Conservation (phyloP, 176 grass and related monocot species). For the Eremochloa ophiuroides region DNA sequence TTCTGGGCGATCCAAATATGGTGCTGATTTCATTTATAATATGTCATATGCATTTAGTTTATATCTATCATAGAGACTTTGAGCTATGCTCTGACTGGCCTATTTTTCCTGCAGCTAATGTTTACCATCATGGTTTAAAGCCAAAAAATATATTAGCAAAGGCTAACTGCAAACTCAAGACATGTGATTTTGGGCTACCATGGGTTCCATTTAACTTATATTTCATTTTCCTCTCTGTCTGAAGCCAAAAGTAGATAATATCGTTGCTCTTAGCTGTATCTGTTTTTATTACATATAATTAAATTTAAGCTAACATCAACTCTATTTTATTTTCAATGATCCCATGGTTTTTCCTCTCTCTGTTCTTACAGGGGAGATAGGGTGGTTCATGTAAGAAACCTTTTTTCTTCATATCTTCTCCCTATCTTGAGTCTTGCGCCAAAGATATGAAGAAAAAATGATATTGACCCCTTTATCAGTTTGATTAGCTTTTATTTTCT, state of each 20-base stretch:
- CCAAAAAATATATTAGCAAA: conserved; percentile 99
- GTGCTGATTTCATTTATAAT: background rate
- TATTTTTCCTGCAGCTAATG: conserved; percentile 75
- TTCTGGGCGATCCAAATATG: background rate
- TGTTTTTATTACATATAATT: too few relatives aligned
- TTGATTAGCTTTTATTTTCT: background rate
- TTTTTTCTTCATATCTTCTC: too few relatives aligned
- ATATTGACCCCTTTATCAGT: background rate
- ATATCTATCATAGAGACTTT: background rate
- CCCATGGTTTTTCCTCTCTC: background rate
- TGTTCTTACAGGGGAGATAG: too few relatives aligned
- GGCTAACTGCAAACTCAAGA: conserved; percentile 97
- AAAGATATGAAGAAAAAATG: too few relatives aligned
- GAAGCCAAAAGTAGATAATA: too few relatives aligned
- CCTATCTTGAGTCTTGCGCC: too few relatives aligned
- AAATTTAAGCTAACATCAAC: too few relatives aligned
- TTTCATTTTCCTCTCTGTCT: too few relatives aligned
- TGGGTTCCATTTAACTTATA: conserved; percentile 92
- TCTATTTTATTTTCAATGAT: too few relatives aligned
- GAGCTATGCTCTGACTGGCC: conserved; percentile 9
- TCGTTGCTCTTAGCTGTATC: too few relatives aligned
- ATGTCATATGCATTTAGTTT: conserved; percentile 15
- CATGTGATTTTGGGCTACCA: conserved; percentile 97
- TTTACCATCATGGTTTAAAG: conserved; percentile 97
- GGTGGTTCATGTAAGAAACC: too few relatives aligned